Percentiles rank a stretch among this genome's conserved stretches.
phyloP scores from a whole-genome alignment of 1,139 yeast species.

The Wickerhamomyces sp. region DNA sequence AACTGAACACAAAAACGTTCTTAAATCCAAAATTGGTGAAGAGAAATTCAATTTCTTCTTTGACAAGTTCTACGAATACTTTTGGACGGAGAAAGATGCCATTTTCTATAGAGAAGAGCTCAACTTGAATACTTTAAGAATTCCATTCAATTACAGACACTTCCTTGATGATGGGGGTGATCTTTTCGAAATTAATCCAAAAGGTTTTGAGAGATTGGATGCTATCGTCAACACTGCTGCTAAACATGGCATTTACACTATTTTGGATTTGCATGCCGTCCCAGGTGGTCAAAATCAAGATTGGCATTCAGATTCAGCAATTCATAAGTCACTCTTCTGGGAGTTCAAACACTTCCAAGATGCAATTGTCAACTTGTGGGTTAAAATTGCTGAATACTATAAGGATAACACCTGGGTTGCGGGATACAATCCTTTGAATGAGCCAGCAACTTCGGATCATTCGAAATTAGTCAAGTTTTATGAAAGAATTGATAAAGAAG shows the following conservation, averaged over 20 bases:
- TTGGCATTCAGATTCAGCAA: slow-evolving; percentile 20
- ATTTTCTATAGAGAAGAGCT: slow-evolving; percentile 19
- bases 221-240: slow-evolving; percentile 14
- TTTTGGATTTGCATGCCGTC: slow-evolving; percentile 17
- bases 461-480: slow-evolving; percentile 17
- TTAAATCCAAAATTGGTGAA: slow-evolving; percentile 18
- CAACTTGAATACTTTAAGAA: slow-evolving; percentile 18
- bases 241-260: slow-evolving; percentile 20
- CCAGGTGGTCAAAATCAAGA: slow-evolving; percentile 24
- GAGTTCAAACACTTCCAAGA: slow-evolving; percentile 22
- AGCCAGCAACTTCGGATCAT: slow-evolving; percentile 20
- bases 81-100: slow-evolving; percentile 22
- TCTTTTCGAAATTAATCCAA: slow-evolving; percentile 18
- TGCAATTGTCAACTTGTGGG: slow-evolving; percentile 19
- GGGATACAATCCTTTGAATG: slow-evolving; percentile 22
- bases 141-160: slow-evolving; percentile 22
- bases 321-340: slow-evolving; percentile 21
- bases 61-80: slow-evolving; percentile 22
- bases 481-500: slow-evolving; percentile 13
- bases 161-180: slow-evolving; percentile 20
- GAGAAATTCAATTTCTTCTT: slow-evolving; percentile 21
- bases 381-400: slow-evolving; percentile 18
- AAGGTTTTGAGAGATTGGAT: slow-evolving; percentile 17
- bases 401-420: slow-evolving; percentile 21
- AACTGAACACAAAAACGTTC: slow-evolving; percentile 19